Evolutionary conservation across 306 rosid species (phyloP).

Genomic region (Trifolium subterraneum): DNA sequence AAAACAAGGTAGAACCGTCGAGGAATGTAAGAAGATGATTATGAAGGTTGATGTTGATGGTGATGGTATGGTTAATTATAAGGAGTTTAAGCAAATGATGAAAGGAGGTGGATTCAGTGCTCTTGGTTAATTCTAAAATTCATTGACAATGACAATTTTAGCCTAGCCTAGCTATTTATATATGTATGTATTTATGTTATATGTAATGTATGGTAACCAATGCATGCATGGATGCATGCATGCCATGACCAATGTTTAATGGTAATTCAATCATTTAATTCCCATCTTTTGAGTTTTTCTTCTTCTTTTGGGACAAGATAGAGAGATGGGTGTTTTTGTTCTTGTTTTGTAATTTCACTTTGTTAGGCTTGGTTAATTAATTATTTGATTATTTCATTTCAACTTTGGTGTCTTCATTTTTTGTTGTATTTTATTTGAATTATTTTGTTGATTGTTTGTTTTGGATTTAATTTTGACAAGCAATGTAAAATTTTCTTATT

Average conservation of each 20-base stretch:
- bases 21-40: constrained; percentile 89
- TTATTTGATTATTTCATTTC: constrained; percentile 6
- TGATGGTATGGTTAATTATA: constrained; percentile 80
- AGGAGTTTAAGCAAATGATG: constrained; percentile 92
- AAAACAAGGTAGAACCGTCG: constrained; percentile 75
- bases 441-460: neutral
- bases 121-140: constrained; percentile 31
- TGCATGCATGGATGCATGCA: constrained; percentile 1
- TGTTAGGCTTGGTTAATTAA: constrained; percentile 21
- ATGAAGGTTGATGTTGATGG: constrained; percentile 88
- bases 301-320: constrained; percentile 11
- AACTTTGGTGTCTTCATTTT: constrained; percentile 6
- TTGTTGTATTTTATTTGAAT: neutral
- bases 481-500: neutral
- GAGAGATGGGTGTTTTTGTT: neutral
- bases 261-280: constrained; percentile 27
- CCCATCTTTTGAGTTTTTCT: neutral
- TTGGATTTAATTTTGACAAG: neutral
- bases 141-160: neutral
- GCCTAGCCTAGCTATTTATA: constrained; percentile 24
- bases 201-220: neutral
- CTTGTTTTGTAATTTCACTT: neutral
- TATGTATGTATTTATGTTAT: neutral
- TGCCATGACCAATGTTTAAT: constrained; percentile 3
- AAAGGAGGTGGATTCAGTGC: constrained; percentile 76